Evolutionary conservation across 352 stramenopile genomes (phyloP), one percentile per base, ranked within the genome.

Genomic region (Pythium sp.): DNA sequence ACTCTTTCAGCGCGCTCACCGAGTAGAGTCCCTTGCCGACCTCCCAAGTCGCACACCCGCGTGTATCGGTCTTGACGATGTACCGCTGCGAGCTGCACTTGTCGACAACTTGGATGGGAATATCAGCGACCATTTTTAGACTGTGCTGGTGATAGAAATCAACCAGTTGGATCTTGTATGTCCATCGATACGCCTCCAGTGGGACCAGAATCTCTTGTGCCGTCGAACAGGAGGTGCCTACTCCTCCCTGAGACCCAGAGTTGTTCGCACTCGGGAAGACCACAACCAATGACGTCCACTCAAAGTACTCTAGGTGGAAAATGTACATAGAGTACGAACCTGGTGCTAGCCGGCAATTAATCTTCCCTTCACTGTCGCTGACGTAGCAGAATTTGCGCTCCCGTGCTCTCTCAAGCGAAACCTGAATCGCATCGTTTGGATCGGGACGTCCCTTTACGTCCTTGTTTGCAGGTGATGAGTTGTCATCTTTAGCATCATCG

Each of bases 311-410:
- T n/a, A 78, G 61, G 63, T 92, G 82, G 65, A 89, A 90, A 0
- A 92, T 75, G 46, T 92, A 89, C 5, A 92, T 6, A 2, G 80
- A 87, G 73, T 92, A 92, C 14, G 81, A 89, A 0, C 84, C 84
- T 2, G 84, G 79, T 8, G 76, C 65, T 2, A 92, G 65, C 5
- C 68, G 72, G 30, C 82, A 90, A 1, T 64, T 78, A 4, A 71
- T 64, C 26, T 66, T 53, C 12, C 84, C 84, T 26, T 80, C 64
- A 0, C 30, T 63, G 41, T 90, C 77, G 5, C 81, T 83, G 32
- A 81, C 57, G 38, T 77, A 87, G 47, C 67, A 72, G 38, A 66
- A 57, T 14, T 65, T 71, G 58, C 49, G 49, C 38, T 59, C 58
- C 9, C 43, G 54, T 11, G 49, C 58, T 62, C 58, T 28, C 26